A percentile compares a stretch with the other conserved stretches of the same genome.
Evolutionary conservation across 768 basidiomycete species (phyloP).

Genomic region (Clitopilus passeckerianus): DNA sequence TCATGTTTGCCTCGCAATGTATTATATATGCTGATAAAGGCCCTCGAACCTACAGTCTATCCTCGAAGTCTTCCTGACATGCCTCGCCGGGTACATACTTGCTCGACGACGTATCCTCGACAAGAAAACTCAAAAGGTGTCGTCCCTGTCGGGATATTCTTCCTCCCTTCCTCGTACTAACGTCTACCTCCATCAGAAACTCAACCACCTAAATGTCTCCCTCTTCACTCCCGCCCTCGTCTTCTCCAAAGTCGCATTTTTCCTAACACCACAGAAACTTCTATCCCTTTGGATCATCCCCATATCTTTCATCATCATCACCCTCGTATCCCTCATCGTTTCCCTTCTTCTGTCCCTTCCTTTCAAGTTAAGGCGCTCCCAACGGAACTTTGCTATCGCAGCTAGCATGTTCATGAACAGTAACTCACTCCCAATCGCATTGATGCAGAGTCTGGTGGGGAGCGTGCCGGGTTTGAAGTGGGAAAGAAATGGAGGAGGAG

Average conservation of each 20-base stretch:
- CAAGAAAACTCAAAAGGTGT: slow-evolving; percentile 83
- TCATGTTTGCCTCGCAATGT: background rate
- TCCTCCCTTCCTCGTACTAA: background rate
- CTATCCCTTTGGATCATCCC: slow-evolving; percentile 63
- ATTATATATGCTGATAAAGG: slow-evolving; percentile 2
- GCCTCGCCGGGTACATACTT: slow-evolving; percentile 78
- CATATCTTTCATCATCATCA: slow-evolving; percentile 78
- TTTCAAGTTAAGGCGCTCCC: slow-evolving; percentile 67
- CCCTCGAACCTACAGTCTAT: slow-evolving; percentile 55
- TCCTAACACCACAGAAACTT: slow-evolving; percentile 52
- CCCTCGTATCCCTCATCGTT: slow-evolving; percentile 61
- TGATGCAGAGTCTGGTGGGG: slow-evolving; percentile 86
- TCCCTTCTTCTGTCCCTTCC: slow-evolving; percentile 59
- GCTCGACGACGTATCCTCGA: slow-evolving; percentile 80
- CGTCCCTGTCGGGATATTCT: background rate
- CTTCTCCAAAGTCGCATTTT: slow-evolving; percentile 95
- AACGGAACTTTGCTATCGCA: slow-evolving; percentile 72
- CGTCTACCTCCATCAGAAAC: slow-evolving; percentile 39
- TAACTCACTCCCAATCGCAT: slow-evolving; percentile 90
- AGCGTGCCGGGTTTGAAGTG: slow-evolving; percentile 82
- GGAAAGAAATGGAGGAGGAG: slow-evolving; percentile 41
- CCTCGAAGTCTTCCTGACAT: slow-evolving; percentile 82
- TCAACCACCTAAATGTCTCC: slow-evolving; percentile 80
- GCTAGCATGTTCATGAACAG: slow-evolving; percentile 92
- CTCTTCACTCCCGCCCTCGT: slow-evolving; percentile 86